A percentile compares a stretch with the other conserved stretches of the same genome.
phyloP scores from a whole-genome alignment of 1,284 basidiomycete genomes.

The Microbotryum violaceum region DNA sequence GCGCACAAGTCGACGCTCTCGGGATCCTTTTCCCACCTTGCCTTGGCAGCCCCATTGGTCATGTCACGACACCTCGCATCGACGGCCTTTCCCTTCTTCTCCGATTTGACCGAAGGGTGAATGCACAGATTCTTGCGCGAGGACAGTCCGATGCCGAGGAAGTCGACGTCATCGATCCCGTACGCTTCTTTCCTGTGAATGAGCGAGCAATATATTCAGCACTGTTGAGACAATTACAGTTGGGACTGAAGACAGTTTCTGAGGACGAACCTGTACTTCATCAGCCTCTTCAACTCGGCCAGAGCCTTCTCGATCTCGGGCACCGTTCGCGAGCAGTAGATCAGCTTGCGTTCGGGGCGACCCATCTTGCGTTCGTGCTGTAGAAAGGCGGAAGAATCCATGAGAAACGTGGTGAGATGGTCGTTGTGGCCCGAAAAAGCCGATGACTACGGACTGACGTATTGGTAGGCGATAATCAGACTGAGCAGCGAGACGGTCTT shows the following conservation, averaged over 20 bases:
- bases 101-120: constrained; percentile 76
- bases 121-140: constrained; percentile 96
- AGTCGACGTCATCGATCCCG: constrained; percentile 66
- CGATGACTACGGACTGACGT: constrained; percentile 49
- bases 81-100: constrained; percentile 96
- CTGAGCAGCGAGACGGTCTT: constrained; percentile 96
- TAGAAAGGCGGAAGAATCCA: background rate
- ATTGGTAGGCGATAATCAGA: constrained; percentile 95
- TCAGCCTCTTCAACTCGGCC: constrained; percentile 86
- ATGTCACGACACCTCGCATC: constrained; percentile 95
- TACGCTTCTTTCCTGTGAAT: constrained; percentile 51
- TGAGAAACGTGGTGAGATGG: too few species aligned
- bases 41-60: constrained; percentile 75
- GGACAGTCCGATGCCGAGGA: constrained; percentile 85
- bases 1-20: constrained; percentile 87
- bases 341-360: constrained; percentile 67
- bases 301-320: constrained; percentile 99
- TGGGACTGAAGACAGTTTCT: too few species aligned
- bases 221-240: too few species aligned
- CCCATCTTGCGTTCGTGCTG: constrained; percentile 27
- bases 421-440: background rate
- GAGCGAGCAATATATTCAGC: constrained; percentile 6
- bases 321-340: constrained; percentile 99
- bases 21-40: constrained; percentile 78
- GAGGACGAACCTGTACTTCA: constrained; percentile 63